These are phyloP conservation scores for Aureobasidium sp. DNA, from an alignment of 2,329 filamentous ascomycete genomes.

Conservation along the genomic window DNA sequence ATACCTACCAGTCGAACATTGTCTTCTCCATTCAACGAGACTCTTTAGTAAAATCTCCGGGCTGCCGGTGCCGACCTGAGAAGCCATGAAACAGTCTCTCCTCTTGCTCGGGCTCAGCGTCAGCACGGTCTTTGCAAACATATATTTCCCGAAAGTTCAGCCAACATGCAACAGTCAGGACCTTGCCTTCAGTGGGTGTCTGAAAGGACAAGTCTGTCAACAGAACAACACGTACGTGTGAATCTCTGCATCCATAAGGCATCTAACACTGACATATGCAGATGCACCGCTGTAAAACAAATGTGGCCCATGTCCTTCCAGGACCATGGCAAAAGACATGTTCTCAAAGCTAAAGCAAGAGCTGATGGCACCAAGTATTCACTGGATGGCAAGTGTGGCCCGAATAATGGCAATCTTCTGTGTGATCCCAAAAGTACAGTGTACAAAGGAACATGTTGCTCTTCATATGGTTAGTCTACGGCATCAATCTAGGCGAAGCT, in stretches of 20 bases:
- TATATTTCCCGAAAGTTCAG: slow-evolving; percentile 42
- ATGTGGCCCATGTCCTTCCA: slow-evolving; percentile 13
- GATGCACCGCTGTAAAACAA: slow-evolving; percentile 6
- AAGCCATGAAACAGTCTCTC: slow-evolving; percentile 5
- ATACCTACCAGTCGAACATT: background rate
- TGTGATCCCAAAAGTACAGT: slow-evolving; percentile 40
- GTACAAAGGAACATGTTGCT: slow-evolving; percentile 43
- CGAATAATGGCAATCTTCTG: slow-evolving; percentile 33
- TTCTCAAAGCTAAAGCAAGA: background rate
- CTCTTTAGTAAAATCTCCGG: too few species aligned
- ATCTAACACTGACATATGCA: background rate
- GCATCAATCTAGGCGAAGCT: slow-evolving; percentile 11
- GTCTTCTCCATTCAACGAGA: too few species aligned
- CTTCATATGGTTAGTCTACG: slow-evolving; percentile 28
- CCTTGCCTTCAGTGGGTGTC: slow-evolving; percentile 26
- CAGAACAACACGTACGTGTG: slow-evolving; percentile 30
- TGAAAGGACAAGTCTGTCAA: slow-evolving; percentile 34
- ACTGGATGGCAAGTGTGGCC: slow-evolving; percentile 35
- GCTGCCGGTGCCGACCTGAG: too few species aligned
- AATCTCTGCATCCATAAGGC: slow-evolving; percentile 16
- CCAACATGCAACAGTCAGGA: slow-evolving; percentile 35
- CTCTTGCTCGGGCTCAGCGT: slow-evolving; percentile 10
- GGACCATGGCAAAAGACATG: background rate
- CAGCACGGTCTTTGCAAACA: slow-evolving; percentile 34
- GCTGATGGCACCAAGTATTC: slow-evolving; percentile 29